These are phyloP conservation scores for Phlegmacium glaucopus DNA, from an alignment of 768 basidiomycete genomes.

Conservation along the genomic window DNA sequence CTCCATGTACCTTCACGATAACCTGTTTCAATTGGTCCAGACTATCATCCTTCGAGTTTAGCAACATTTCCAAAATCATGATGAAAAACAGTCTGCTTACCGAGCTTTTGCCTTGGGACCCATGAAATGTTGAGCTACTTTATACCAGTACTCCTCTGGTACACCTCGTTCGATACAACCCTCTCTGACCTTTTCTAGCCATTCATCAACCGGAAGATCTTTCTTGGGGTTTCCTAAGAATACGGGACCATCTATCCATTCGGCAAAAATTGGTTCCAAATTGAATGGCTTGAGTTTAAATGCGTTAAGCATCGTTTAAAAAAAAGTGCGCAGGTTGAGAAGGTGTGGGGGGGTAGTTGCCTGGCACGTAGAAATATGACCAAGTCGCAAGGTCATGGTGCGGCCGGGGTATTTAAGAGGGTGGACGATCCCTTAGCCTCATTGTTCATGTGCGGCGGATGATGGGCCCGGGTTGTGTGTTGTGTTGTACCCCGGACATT, in stretches of 20 bases:
- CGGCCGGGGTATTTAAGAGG: background rate
- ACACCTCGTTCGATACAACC: slow-evolving; percentile 71
- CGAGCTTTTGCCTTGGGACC: slow-evolving; percentile 64
- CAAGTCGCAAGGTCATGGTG: no score
- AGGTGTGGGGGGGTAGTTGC: background rate
- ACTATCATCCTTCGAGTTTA: slow-evolving; percentile 20
- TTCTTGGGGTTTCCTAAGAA: slow-evolving; percentile 70
- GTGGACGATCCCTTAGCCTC: slow-evolving; percentile 6
- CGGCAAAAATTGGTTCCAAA: slow-evolving; percentile 61
- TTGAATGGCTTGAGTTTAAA: slow-evolving; percentile 81
- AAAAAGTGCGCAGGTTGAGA: background rate
- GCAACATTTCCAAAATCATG: background rate
- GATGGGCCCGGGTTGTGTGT: no score
- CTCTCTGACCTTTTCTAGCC: slow-evolving; percentile 67
- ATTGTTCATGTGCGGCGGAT: slow-evolving; percentile 12
- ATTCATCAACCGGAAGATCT: slow-evolving; percentile 66
- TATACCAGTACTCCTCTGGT: slow-evolving; percentile 81
- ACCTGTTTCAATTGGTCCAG: slow-evolving; percentile 71
- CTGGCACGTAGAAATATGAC: no score
- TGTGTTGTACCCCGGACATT: background rate
- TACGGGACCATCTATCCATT: slow-evolving; percentile 64
- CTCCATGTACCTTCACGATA: slow-evolving; percentile 70
- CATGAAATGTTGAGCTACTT: slow-evolving; percentile 75
- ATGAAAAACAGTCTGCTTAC: slow-evolving; percentile 19
- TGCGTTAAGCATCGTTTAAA: slow-evolving; percentile 53